phyloP scores from a whole-genome alignment of 2,329 filamentous ascomycete species.

The Ascochyta lentis region DNA sequence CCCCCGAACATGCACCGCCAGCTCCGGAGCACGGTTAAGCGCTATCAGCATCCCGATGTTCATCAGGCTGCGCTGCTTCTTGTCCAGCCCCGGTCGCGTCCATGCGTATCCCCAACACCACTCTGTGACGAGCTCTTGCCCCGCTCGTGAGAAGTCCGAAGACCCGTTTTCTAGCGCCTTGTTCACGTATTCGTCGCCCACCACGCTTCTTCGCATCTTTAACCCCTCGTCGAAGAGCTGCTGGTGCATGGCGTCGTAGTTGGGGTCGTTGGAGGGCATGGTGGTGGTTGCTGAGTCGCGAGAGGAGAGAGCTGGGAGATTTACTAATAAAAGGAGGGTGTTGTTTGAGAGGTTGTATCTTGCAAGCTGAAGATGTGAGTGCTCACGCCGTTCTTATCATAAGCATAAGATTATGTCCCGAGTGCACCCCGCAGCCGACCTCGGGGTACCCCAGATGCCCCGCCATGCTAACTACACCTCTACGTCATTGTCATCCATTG shows the following conservation, averaged over 20 bases:
- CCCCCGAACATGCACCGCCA: slow-evolving; percentile 67
- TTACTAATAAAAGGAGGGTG: too few species aligned
- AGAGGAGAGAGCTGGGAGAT: neutral
- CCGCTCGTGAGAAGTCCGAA: slow-evolving; percentile 65
- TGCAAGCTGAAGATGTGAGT: neutral
- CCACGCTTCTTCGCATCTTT: slow-evolving; percentile 65
- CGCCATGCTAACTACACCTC: slow-evolving; percentile 21
- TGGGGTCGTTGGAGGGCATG: slow-evolving; percentile 51
- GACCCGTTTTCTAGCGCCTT: slow-evolving; percentile 62
- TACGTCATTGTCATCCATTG: slow-evolving; percentile 1
- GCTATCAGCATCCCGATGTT: slow-evolving; percentile 71
- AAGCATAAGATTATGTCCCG: neutral
- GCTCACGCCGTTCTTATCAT: neutral
- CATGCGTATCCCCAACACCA: slow-evolving; percentile 70
- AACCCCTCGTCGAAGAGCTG: slow-evolving; percentile 67
- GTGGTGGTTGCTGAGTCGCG: neutral
- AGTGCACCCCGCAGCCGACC: slow-evolving; percentile 20
- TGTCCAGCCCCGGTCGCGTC: slow-evolving; percentile 67
- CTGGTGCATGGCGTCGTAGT: slow-evolving; percentile 56
- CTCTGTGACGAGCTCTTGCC: slow-evolving; percentile 69
- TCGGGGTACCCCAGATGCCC: slow-evolving; percentile 36
- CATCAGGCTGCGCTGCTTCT: slow-evolving; percentile 66
- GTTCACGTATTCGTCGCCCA: slow-evolving; percentile 68
- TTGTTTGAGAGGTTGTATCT: too few species aligned
- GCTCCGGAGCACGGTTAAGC: slow-evolving; percentile 64